These are phyloP conservation scores for Gelatoporia subvermispora DNA, from an alignment of 768 basidiomycete species.

Conservation along the genomic window DNA sequence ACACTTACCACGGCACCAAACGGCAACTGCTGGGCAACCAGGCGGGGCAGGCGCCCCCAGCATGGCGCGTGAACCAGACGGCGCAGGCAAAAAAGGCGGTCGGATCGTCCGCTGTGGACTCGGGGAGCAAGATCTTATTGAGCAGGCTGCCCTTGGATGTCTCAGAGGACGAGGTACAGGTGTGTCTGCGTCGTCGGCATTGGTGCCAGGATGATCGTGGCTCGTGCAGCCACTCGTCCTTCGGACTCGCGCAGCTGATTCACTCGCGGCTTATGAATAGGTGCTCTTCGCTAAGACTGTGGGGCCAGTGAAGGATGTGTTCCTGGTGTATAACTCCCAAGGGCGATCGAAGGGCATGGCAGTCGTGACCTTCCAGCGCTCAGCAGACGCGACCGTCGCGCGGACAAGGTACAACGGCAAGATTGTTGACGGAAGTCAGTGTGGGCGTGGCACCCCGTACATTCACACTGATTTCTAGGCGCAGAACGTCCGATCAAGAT, in stretches of 20 bases:
- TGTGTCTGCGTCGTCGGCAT: conserved; percentile 18
- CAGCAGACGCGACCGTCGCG: conserved; percentile 59
- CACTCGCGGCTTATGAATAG: conserved; percentile 31
- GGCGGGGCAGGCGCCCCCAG: conserved; percentile 51
- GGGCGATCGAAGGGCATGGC: conserved; percentile 80
- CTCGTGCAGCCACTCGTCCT: too few species aligned
- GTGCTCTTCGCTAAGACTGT: conserved; percentile 74
- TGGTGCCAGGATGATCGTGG: too few species aligned
- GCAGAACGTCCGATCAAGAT: conserved; percentile 64
- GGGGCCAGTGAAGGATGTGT: conserved; percentile 65
- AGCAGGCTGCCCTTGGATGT: conserved; percentile 68
- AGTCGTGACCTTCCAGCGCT: conserved; percentile 58
- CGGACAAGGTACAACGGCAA: conserved; percentile 70
- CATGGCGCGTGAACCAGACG: conserved; percentile 45
- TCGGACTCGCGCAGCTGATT: neutral
- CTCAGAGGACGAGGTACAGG: conserved; percentile 63
- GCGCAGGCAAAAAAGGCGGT: conserved; percentile 9
- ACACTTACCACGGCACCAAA: conserved; percentile 50
- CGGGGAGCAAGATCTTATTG: conserved; percentile 64
- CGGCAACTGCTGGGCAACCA: conserved; percentile 53
- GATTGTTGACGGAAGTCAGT: conserved; percentile 61
- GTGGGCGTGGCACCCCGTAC: neutral
- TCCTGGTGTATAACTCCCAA: conserved; percentile 72
- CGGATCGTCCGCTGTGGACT: neutral
- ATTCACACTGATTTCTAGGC: neutral